Evolutionary conservation across 176 grass and related monocot species (phyloP), one percentile per base, ranked within the genome.

Genomic region (Paspalum vaginatum): DNA sequence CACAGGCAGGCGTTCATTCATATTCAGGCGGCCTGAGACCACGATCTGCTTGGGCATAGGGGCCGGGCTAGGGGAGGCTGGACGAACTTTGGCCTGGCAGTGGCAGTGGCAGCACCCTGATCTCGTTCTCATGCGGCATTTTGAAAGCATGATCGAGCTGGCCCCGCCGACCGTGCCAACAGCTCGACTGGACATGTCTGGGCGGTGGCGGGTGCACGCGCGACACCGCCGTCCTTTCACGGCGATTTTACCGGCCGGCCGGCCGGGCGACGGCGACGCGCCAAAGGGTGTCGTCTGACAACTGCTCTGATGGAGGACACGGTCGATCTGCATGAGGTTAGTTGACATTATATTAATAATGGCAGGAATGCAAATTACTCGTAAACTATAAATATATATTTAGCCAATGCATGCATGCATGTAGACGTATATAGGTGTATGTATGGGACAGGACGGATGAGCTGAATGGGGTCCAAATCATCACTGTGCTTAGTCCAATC

Each of bases 151-250:
- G 75, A 51, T 60, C 54, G 72, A 58, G 59, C 26, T 38, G 26
- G 6, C 75, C 27, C 15, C 17, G 59, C 77, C 64, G 78, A 83
- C 65, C 77, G 68, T 46, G 49, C 41, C 74, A 87, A 79, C 25
- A 65, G 72, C 52, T 88, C 58, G 81, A 91, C 11, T 27, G 73
- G 72, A 82, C 79, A 69, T 72, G 79, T 83, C 84, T 60, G 27
- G 51, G 62, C 10, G 61, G 60, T 81, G 70, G 51, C 9, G 77
- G 72, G 15, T 18, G 46, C 79, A 78, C 74, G 79, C 65, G 48
- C 74, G 79, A 87, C 85, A 86, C n/a, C 24, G 47, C 74, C 66
- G 48, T 78, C 86, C 46, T 87, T 41, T 83, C 74, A 1, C 41
- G 24, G 6, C 77, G 56, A 78, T 77, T 70, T 75, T 60, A 81